phyloP scores from a whole-genome alignment of 2,329 filamentous ascomycete genomes.

The Trichoderma brevicompactum region DNA sequence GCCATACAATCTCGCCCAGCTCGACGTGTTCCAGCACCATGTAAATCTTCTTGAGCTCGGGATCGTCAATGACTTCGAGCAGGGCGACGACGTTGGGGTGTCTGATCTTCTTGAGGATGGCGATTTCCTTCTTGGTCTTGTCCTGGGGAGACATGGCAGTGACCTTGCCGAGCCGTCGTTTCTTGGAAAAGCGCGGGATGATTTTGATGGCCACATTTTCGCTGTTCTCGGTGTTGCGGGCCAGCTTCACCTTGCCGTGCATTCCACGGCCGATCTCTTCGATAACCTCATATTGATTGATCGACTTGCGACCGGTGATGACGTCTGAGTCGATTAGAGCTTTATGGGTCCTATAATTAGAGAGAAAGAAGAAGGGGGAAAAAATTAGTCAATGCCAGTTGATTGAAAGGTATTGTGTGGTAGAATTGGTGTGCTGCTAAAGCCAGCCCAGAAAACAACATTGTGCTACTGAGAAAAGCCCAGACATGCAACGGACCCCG shows the following conservation, averaged over 20 bases:
- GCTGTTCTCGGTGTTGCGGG: conserved; percentile 74
- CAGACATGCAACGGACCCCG: not conserved
- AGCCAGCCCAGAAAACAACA: not conserved
- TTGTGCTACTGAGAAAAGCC: not conserved
- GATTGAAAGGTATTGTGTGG: not conserved
- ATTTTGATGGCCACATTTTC: conserved; percentile 97
- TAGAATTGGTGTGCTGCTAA: not conserved
- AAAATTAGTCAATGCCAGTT: not conserved
- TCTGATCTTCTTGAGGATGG: conserved; percentile 96
- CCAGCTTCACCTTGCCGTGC: conserved; percentile 97
- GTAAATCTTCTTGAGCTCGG: conserved; percentile 95
- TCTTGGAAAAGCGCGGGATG: conserved; percentile 93
- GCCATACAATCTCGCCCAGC: conserved; percentile 91
- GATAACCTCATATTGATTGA: conserved; percentile 97
- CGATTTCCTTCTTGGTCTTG: conserved; percentile 94
- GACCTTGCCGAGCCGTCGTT: conserved; percentile 85
- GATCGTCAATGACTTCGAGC: conserved; percentile 96
- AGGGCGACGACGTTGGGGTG: conserved; percentile 97
- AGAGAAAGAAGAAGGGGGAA: not conserved
- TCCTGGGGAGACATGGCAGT: conserved; percentile 67
- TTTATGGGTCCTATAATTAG: conserved; percentile 73
- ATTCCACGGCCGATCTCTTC: conserved; percentile 95
- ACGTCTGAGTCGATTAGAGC: conserved; percentile 88
- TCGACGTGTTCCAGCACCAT: conserved; percentile 96
- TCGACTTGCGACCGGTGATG: conserved; percentile 88